These are phyloP conservation scores for Notholithocarpus densiflorus DNA, from an alignment of 306 rosid species.

Conservation along the genomic window DNA sequence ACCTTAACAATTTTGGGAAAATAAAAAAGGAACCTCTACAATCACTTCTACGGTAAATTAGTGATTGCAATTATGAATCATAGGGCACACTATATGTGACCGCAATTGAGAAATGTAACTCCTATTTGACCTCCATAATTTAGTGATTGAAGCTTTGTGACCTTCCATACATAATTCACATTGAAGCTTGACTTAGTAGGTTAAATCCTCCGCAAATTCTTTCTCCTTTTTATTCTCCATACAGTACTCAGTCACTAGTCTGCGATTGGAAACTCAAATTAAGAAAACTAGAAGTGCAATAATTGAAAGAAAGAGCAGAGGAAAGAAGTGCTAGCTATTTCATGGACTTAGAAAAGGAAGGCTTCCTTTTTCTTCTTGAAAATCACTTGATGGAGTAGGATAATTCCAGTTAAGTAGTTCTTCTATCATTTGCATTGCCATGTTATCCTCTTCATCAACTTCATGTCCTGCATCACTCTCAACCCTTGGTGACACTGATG, in stretches of 20 bases:
- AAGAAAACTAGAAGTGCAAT: neutral
- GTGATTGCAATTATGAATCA: conserved; percentile 20
- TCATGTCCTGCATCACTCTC: conserved; percentile 18
- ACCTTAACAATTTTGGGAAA: neutral
- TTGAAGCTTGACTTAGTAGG: neutral
- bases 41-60: neutral
- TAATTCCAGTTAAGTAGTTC: conserved; percentile 86
- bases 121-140: conserved; percentile 7
- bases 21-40: neutral
- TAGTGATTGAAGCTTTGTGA: neutral
- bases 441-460: conserved; percentile 63
- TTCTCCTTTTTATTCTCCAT: neutral
- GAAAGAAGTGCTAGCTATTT: neutral
- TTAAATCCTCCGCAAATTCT: neutral
- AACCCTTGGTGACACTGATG: neutral
- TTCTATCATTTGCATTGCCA: conserved; percentile 94
- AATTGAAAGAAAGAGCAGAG: conserved; percentile 27
- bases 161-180: neutral
- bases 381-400: conserved; percentile 33
- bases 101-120: neutral
- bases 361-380: conserved; percentile 17
- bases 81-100: neutral
- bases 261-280: neutral
- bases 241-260: neutral
- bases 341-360: conserved; percentile 28